Conservation (phyloP, 108 stramenopile genomes). For the Cyclotella kingstonii region DNA sequence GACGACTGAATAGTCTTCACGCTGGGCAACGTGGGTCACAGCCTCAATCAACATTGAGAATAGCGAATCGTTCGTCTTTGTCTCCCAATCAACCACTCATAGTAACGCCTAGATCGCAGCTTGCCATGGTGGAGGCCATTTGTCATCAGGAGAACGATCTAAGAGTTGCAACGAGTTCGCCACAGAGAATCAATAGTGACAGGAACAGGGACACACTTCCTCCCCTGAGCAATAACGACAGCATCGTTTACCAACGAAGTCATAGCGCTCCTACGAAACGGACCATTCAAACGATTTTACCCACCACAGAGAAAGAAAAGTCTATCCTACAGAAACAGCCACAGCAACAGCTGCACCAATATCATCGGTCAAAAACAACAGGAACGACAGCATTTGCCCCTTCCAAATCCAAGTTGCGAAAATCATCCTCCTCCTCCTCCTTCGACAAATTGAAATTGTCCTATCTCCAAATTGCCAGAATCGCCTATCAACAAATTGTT, state of each 20-base stretch:
- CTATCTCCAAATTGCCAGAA: conserved; percentile 63
- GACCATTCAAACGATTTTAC: too few relatives aligned
- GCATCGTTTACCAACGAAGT: too few relatives aligned
- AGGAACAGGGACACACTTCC: too few relatives aligned
- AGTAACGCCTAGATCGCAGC: conserved; percentile 1
- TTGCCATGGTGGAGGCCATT: conserved; percentile 12
- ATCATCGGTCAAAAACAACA: not conserved
- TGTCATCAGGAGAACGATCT: not conserved
- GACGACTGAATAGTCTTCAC: not conserved
- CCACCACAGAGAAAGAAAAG: too few relatives aligned
- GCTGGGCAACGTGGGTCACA: too few relatives aligned
- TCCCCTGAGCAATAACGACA: too few relatives aligned
- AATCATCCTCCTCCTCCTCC: not conserved
- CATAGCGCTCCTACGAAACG: not conserved
- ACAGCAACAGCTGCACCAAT: not conserved
- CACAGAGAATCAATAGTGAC: too few relatives aligned
- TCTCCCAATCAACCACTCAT: not conserved
- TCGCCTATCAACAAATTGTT: conserved; percentile 92
- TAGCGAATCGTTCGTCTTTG: not conserved
- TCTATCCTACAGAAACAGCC: not conserved
- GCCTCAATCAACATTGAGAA: too few relatives aligned
- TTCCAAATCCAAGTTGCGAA: not conserved
- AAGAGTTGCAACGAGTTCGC: not conserved
- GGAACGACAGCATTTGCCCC: not conserved
- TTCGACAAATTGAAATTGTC: too few relatives aligned